These are phyloP conservation scores for Patellifolia procumbens DNA, from an alignment of 179 eudicot species.

Conservation along the genomic window DNA sequence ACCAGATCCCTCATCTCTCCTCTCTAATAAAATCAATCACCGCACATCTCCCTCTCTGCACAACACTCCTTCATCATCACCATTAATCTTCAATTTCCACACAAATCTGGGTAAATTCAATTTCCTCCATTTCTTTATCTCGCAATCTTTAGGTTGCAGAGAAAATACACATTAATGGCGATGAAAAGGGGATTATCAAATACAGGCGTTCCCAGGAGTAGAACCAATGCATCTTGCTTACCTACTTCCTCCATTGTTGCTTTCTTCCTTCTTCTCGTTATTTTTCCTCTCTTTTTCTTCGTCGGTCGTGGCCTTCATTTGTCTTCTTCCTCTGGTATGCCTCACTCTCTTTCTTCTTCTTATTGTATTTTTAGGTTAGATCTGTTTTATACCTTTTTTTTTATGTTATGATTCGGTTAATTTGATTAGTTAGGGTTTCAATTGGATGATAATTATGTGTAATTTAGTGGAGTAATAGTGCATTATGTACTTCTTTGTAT, in stretches of 20 bases:
- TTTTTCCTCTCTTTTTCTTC: constrained; percentile 45
- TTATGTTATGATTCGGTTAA: not conserved
- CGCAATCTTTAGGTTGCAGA: not conserved
- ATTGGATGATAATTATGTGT: not conserved
- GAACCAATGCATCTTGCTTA: constrained; percentile 46
- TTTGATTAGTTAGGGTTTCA: not conserved
- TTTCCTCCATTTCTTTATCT: not conserved
- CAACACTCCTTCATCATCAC: not conserved
- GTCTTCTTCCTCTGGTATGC: constrained; percentile 30
- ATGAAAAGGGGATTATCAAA: constrained; percentile 41
- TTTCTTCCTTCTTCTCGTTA: constrained; percentile 40
- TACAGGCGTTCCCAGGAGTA: constrained; percentile 29
- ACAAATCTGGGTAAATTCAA: not conserved
- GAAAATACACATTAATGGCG: constrained; percentile 24
- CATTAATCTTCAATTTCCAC: not conserved
- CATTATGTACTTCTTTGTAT: not conserved
- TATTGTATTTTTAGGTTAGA: constrained; percentile 6
- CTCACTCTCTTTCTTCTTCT: not conserved
- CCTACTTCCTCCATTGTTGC: constrained; percentile 36
- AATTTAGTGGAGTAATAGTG: not conserved
- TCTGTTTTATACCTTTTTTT: not conserved
- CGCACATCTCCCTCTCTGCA: not conserved
- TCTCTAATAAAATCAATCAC: not conserved
- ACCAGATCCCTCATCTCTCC: not conserved
- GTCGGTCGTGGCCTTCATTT: constrained; percentile 36